Evolutionary conservation across 192 early-diverging fungal species (phyloP).

Genomic region (Linnemannia exigua): DNA sequence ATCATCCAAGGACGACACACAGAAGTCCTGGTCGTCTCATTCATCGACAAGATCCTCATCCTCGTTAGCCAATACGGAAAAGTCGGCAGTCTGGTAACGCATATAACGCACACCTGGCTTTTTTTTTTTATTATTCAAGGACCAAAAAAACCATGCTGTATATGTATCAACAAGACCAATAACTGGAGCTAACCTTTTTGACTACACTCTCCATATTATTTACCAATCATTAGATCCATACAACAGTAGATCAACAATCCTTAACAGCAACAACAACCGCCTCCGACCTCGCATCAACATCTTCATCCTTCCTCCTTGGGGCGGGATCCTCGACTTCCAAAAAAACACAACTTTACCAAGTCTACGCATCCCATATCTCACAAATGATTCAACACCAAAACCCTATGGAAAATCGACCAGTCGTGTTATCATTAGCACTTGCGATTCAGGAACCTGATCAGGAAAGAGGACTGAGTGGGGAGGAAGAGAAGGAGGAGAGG

Average conservation of each 20-base stretch:
- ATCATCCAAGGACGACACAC: constrained; percentile 61
- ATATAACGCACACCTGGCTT: neutral
- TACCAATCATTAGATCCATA: constrained; percentile 54
- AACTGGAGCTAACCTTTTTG: neutral
- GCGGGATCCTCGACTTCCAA: constrained; percentile 42
- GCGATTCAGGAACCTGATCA: constrained; percentile 37
- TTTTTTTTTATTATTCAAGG: neutral
- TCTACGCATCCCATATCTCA: constrained; percentile 68
- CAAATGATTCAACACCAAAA: constrained; percentile 65
- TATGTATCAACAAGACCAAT: neutral
- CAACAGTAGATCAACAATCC: constrained; percentile 58
- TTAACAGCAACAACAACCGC: constrained; percentile 29
- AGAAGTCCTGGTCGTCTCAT: constrained; percentile 64
- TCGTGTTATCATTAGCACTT: constrained; percentile 65
- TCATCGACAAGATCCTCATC: constrained; percentile 66
- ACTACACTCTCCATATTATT: neutral
- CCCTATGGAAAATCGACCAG: constrained; percentile 59
- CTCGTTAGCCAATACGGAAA: constrained; percentile 67
- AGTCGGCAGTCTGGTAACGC: constrained; percentile 67
- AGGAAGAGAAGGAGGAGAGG: constrained; percentile 30
- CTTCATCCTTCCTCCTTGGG: constrained; percentile 61
- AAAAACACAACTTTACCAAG: constrained; percentile 59
- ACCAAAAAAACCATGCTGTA: too few relatives aligned
- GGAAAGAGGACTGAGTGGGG: neutral
- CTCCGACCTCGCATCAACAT: constrained; percentile 23